Percentiles rank a stretch among this genome's conserved stretches.
Evolutionary conservation across 805 yeast genomes (phyloP).

Genomic region (Maudiozyma serrabonitensis): DNA sequence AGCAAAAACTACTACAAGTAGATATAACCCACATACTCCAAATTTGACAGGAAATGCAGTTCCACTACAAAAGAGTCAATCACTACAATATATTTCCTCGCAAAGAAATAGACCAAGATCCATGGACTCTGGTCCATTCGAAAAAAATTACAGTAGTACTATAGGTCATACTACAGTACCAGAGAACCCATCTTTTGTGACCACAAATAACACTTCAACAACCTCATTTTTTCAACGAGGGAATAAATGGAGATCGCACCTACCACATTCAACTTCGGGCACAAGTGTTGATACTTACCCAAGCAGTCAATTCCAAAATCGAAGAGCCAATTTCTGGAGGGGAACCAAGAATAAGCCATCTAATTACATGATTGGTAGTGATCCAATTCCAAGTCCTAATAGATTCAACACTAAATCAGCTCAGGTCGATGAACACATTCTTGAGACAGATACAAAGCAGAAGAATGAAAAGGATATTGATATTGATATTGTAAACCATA

Average conservation of each 20-base stretch:
- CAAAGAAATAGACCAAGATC: constrained; percentile 17
- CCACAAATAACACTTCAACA: constrained; percentile 7
- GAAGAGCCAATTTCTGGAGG: constrained; percentile 13
- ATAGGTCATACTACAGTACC: too few species aligned
- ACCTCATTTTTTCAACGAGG: constrained; percentile 12
- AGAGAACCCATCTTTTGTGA: not conserved
- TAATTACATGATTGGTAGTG: not conserved
- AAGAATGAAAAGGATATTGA: not conserved
- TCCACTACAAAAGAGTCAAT: not conserved
- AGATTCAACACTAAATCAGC: not conserved
- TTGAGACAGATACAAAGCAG: constrained; percentile 5
- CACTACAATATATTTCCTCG: not conserved
- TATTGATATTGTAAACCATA: not conserved
- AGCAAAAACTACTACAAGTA: constrained; percentile 12
- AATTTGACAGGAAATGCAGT: not conserved
- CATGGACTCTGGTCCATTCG: constrained; percentile 3
- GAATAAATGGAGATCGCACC: constrained; percentile 17
- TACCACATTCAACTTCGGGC: not conserved
- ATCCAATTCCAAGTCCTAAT: not conserved
- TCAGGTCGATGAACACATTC: not conserved
- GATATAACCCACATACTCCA: constrained; percentile 16
- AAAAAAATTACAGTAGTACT: not conserved
- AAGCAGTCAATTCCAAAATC: not conserved
- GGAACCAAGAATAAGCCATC: not conserved
- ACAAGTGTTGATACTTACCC: not conserved